Evolutionary conservation across 441 rosid species (phyloP).

Genomic region (Populus hybrid): DNA sequence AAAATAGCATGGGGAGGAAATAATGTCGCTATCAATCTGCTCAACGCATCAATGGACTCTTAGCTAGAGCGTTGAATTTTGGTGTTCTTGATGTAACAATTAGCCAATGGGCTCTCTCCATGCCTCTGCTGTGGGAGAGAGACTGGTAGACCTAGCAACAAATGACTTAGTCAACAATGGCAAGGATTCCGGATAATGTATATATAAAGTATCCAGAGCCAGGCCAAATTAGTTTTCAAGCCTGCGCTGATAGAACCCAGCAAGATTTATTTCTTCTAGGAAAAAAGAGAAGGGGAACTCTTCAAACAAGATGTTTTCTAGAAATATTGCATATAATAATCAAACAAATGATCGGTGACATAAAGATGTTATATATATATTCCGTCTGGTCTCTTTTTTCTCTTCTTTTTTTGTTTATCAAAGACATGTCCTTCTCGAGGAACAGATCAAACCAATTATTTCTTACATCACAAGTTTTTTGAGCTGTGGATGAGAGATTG

Average conservation of each 20-base stretch:
- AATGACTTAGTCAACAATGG: constrained; percentile 31
- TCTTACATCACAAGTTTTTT: background rate
- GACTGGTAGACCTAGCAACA: background rate
- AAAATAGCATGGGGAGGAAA: background rate
- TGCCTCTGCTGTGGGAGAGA: background rate
- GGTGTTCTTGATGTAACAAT: constrained; percentile 3
- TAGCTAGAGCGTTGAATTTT: background rate
- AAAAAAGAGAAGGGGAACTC: no score
- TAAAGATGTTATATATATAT: no score
- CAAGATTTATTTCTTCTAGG: no score
- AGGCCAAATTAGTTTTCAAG: background rate
- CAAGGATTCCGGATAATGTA: background rate
- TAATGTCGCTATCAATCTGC: constrained; percentile 28
- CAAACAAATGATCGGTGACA: no score
- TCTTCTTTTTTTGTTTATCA: no score
- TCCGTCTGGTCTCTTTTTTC: no score
- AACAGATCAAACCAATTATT: background rate
- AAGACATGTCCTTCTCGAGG: background rate
- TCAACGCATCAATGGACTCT: constrained; percentile 34
- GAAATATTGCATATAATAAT: no score
- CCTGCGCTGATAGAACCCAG: no score
- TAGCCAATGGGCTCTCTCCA: constrained; percentile 1
- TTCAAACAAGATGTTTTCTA: no score
- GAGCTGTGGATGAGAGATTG: background rate
- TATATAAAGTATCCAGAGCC: background rate